Evolutionary conservation across 345 rosid genomes (phyloP), one percentile per base, ranked within the genome.

Genomic region (Barbarea vulgaris): DNA sequence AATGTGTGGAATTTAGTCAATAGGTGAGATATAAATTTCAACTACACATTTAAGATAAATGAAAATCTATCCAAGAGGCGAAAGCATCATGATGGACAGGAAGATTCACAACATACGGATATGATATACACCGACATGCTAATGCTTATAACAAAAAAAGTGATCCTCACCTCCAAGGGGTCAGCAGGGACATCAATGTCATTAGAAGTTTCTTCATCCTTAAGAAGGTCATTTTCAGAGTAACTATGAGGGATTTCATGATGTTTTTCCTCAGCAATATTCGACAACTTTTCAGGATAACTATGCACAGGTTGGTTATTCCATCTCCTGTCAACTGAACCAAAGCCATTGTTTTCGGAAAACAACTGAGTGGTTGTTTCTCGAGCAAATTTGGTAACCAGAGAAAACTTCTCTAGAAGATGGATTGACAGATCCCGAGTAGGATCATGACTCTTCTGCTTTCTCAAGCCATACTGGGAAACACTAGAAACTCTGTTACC

Each of bases 301-400:
- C 83, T 90, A 70, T 51, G 65, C 47, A 81, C 61, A 33, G 86
- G 76, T 55, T 75, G 84, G 69, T 64, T 72, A 54, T 74, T 68
- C 60, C 57, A 77, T 86, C 77, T 89, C 86, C 84, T 91, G 68
- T 88, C 97, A 30, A 73, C 46, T 36, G 83, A 72, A 82, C 84
- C 86, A 77, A 84, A 85, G 25, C 89, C 93, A 81, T 87, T 87
- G 64, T 72, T 80, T 73, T 89, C 98, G 10, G 89, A 84, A 74
- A 95, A 91, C 28, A 93, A 79, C 72, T 90, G 99, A 24, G 96
- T 84, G 72, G 98, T 92, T 60, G 97, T 90, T 22, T 95, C 98
- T 44, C 98, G 83, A 25, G 96, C 97, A 87, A 93, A 93, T 83
- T 87, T 93, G 22, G 99, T 90, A 68, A 95, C 98, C 55, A 86